Conservation (phyloP, 441 rosid genomes). For the Populus hybrid region DNA sequence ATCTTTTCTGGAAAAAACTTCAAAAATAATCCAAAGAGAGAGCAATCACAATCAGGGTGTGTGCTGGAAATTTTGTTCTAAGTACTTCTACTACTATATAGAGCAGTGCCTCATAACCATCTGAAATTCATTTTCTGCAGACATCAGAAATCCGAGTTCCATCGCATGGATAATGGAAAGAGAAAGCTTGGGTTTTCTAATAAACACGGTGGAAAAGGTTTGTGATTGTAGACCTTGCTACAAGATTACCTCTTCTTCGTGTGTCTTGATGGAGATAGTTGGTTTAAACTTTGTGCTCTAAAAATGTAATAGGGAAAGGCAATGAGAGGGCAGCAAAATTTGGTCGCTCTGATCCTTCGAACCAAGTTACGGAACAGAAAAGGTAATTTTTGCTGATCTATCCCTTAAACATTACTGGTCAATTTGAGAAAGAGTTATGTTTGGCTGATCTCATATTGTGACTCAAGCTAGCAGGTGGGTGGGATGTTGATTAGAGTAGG, state of each 20-base stretch:
- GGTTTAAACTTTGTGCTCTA: not conserved
- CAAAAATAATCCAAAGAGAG: conserved; percentile 34
- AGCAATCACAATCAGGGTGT: conserved; percentile 44
- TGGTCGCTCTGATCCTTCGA: conserved; percentile 25
- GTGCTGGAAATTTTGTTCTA: conserved; percentile 19
- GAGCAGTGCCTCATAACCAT: conserved; percentile 14
- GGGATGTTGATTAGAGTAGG: not conserved
- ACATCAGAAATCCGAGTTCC: conserved; percentile 52
- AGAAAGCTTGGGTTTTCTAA: conserved; percentile 43
- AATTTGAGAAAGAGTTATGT: not conserved
- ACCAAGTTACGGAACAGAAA: conserved; percentile 38
- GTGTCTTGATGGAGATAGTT: not conserved
- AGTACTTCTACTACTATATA: conserved; percentile 5
- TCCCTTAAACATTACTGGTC: not conserved
- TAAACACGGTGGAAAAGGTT: conserved; percentile 54
- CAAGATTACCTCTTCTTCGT: not conserved
- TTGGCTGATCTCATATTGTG: not conserved
- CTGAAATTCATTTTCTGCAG: conserved; percentile 35
- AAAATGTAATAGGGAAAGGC: conserved; percentile 35
- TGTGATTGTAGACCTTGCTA: conserved; percentile 4
- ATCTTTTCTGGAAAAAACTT: conserved; percentile 37
- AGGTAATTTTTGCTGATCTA: conserved; percentile 41
- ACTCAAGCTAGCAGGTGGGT: not conserved
- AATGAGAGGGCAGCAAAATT: conserved; percentile 34
- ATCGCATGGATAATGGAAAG: conserved; percentile 40